phyloP scores from a whole-genome alignment of 805 yeast species.

The Schwanniomyces yamadae region DNA sequence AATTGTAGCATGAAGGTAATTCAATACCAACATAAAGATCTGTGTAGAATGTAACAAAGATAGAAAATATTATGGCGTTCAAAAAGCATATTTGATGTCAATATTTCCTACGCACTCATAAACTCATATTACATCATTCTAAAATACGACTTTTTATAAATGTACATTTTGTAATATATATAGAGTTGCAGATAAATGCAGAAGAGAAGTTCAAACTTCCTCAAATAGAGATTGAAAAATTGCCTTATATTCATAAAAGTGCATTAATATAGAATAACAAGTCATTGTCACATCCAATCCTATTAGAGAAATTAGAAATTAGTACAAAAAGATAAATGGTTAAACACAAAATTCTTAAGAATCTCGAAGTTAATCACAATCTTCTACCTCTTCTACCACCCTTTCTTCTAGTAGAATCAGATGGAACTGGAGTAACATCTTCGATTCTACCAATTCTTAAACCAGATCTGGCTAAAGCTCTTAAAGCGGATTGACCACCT shows the following conservation, averaged over 20 bases:
- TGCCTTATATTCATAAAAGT: slow-evolving; percentile 1
- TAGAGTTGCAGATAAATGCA: slow-evolving; percentile 7
- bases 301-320: slow-evolving; percentile 1
- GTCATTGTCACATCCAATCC: neutral
- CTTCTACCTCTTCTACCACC: slow-evolving; percentile 99
- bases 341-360: slow-evolving; percentile 2
- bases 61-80: no score
- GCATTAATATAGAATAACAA: neutral
- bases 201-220: neutral
- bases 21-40: no score
- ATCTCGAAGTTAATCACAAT: slow-evolving; percentile 54
- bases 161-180: slow-evolving; percentile 12
- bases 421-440: slow-evolving; percentile 99
- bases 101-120: no score
- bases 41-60: no score
- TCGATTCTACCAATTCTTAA: slow-evolving; percentile 99
- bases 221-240: neutral
- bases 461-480: slow-evolving; percentile 99
- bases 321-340: neutral
- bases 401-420: slow-evolving; percentile 99
- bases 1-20: no score
- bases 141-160: slow-evolving; percentile 8
- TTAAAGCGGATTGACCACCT: slow-evolving; percentile 99
- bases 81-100: no score
- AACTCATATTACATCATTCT: no score